Evolutionary conservation across 2,329 filamentous ascomycete genomes (phyloP), one percentile per base, ranked within the genome.

Genomic region (Talaromyces atroroseus): DNA sequence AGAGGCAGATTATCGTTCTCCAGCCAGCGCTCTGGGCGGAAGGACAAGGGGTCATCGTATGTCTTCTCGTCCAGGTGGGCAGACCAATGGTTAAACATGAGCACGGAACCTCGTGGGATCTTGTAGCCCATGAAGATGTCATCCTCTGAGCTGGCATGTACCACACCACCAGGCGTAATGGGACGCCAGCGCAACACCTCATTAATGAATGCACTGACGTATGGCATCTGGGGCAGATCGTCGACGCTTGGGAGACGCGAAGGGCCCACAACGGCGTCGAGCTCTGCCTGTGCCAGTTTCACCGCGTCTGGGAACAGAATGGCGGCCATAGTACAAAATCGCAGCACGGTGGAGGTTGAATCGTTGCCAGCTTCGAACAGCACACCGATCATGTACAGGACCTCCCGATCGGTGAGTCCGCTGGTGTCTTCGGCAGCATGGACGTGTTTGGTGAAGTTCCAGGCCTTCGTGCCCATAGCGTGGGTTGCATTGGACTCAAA

Each of bases 111-210:
- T 16, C 77, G 78, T 10, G 81, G 81, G 52, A 85, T 83, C 58
- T 78, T 76, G 67, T 81, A 80, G 32, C 77, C 81, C 20, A 79
- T 71, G 63, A 84, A 85, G 11, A 77, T 70, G 56, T 85, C 82
- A 50, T 85, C 82, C 49, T 78, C 66, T 2, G 79, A 71, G 14
- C 79, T 74, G 47, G 75, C 74, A 54, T 80, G 76, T 1, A 76
- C 77, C 2, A 74, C 71, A 0, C 72, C 75, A 0, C 75, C 62
- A 0, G 77, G 74, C 0, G 72, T 70, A 0, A 74, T 65, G 2
- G 73, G 71, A 5, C 73, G 68, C 71, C 65, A 73, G 59, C 65
- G 66, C 50, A 65, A 61, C 18, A 64, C 60, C 60, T 66, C 69
- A 44, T 68, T 68, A 52, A 66, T 60, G 6, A 69, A 49, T 0